Evolutionary conservation across 176 grass and related monocot genomes (phyloP), one percentile per base, ranked within the genome.

Genomic region (Paspalum notatum): DNA sequence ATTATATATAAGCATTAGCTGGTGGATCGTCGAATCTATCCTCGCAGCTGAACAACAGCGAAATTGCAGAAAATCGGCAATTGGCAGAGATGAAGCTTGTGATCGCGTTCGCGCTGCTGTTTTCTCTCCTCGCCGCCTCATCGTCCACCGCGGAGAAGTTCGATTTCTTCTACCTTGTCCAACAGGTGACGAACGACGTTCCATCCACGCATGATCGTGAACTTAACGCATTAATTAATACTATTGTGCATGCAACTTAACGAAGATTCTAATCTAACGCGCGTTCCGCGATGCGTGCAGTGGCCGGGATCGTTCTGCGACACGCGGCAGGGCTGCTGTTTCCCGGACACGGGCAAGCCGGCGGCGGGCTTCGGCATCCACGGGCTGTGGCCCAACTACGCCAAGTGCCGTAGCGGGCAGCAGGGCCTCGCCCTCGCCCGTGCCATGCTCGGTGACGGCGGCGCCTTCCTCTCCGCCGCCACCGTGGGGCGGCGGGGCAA

Each of bases 91-190:
- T 90, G 88, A 96, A 89, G 85, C 66, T 79, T n/a, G 57, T 22
- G 60, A 9, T 78, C 47, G 72, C 60, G 26, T 68, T 93, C 12
- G 13, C 86, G 9, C 40, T 87, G 2, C 61, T 85, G 20, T 58
- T 82, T 1, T 62, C 85, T 61, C 72, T 90, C 38, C 48, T 92
- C n/a, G 83, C 86, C 63, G 71, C 75, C 27, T 59, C 63, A 2
- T 32, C 32, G 49, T 72, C 91, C 62, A 74, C 62, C 15, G 91
- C 88, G 14, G n/a, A 87, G 49, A 55, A 89, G 57, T 91, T 93
- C 82, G 91, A 97, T 60, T 97, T 97, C 94, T 97, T 93, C 91
- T 97, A 93, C 86, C 81, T 93, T 6, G 94, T 97, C 50, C 91
- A 97, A 66, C 94, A 97, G 84, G 93, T 93, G 43, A 78, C 6